Conservation (phyloP, 2,329 filamentous ascomycete genomes). For the Akanthomyces lecanii region DNA sequence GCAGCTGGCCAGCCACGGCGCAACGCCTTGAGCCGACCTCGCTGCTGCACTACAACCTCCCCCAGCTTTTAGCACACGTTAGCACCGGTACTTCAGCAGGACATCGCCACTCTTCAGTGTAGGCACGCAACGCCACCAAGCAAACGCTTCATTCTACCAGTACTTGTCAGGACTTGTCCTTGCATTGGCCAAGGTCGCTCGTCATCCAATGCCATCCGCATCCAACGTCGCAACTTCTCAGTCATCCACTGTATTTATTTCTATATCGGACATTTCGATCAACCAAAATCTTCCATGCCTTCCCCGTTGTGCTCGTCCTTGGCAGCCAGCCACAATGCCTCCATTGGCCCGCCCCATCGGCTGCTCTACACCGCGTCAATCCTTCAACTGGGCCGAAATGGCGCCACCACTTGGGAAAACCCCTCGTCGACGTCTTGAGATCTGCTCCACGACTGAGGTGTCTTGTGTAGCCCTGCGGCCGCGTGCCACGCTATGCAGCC, state of each 20-base stretch:
- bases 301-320: neutral
- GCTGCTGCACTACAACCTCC: neutral
- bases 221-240: neutral
- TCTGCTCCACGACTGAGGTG: too few species aligned
- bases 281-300: neutral
- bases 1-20: neutral
- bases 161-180: too few species aligned
- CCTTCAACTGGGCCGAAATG: neutral
- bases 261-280: neutral
- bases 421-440: too few species aligned
- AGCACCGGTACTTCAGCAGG: too few species aligned
- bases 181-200: neutral
- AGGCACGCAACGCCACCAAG: too few species aligned
- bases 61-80: conserved; percentile 1
- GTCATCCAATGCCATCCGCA: neutral
- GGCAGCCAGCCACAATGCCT: neutral
- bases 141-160: too few species aligned
- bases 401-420: neutral
- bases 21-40: neutral
- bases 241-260: neutral
- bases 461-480: too few species aligned
- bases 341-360: neutral
- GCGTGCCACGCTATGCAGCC: too few species aligned
- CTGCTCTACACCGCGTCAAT: neutral
- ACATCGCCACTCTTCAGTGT: too few species aligned